Conservation (phyloP, 2,329 filamentous ascomycete species). For the Diaporthe humulicola region DNA sequence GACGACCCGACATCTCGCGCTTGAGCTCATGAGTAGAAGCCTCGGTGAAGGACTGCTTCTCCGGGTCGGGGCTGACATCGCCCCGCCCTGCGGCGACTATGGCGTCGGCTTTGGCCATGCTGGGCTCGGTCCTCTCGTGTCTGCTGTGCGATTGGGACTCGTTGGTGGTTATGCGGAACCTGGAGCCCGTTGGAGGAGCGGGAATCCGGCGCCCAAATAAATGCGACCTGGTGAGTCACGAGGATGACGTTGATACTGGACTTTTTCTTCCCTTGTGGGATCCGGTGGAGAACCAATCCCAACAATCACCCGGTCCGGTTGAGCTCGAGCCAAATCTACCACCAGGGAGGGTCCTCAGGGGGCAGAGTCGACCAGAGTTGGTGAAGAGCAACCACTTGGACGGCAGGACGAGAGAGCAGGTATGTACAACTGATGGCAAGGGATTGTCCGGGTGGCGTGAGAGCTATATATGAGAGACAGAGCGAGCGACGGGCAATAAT, state of each 20-base stretch:
- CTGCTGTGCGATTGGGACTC: background rate
- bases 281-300: conserved; percentile 18
- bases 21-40: conserved; percentile 38
- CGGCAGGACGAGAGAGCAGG: background rate
- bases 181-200: background rate
- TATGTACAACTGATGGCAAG: background rate
- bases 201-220: background rate
- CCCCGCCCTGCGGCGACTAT: conserved; percentile 33
- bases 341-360: background rate
- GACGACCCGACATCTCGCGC: conserved; percentile 47
- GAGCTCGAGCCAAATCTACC: conserved; percentile 17
- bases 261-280: background rate
- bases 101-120: conserved; percentile 36
- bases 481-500: conserved; percentile 9
- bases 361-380: background rate
- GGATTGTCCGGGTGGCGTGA: background rate
- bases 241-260: conserved; percentile 19
- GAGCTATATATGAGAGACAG: background rate
- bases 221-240: conserved; percentile 23
- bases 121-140: background rate
- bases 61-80: conserved; percentile 36
- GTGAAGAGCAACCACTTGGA: background rate
- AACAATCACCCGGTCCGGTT: background rate
- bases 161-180: background rate
- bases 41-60: conserved; percentile 37